Conservation (phyloP, 1,284 basidiomycete genomes). For the Microbotryum silenes-acaulis region DNA sequence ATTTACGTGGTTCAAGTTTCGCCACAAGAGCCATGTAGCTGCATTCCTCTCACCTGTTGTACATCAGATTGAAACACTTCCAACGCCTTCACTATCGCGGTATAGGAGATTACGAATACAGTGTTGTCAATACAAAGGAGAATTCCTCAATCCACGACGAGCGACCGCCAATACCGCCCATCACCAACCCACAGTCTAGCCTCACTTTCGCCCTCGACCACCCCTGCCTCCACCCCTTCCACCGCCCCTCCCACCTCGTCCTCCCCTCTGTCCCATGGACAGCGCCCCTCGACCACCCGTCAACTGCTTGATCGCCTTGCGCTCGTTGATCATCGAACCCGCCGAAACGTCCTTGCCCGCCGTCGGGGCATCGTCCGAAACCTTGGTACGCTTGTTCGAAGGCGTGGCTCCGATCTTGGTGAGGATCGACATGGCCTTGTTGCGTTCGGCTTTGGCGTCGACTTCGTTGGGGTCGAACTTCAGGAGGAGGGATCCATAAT, state of each 20-base stretch:
- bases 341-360: conserved; percentile 45
- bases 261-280: conserved; percentile 10
- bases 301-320: conserved; percentile 61
- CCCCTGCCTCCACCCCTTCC: conserved; percentile 2
- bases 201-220: not conserved
- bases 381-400: conserved; percentile 51
- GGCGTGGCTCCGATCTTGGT: conserved; percentile 64
- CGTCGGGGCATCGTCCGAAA: conserved; percentile 43
- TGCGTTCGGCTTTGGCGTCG: conserved; percentile 59
- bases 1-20: no score
- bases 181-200: not conserved
- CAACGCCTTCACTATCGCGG: not conserved
- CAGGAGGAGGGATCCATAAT: conserved; percentile 18
- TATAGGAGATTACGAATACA: not conserved
- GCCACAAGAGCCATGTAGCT: no score
- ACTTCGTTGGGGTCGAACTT: conserved; percentile 75
- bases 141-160: not conserved
- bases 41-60: not conserved
- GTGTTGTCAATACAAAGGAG: not conserved
- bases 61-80: not conserved
- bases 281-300: conserved; percentile 24
- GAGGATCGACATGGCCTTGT: conserved; percentile 63
- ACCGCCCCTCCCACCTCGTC: conserved; percentile 15
- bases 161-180: not conserved
- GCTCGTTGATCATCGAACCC: conserved; percentile 61